Base-by-base conservation (phyloP, 1,284 basidiomycete genomes). In the Porodaedalea pini region DNA sequence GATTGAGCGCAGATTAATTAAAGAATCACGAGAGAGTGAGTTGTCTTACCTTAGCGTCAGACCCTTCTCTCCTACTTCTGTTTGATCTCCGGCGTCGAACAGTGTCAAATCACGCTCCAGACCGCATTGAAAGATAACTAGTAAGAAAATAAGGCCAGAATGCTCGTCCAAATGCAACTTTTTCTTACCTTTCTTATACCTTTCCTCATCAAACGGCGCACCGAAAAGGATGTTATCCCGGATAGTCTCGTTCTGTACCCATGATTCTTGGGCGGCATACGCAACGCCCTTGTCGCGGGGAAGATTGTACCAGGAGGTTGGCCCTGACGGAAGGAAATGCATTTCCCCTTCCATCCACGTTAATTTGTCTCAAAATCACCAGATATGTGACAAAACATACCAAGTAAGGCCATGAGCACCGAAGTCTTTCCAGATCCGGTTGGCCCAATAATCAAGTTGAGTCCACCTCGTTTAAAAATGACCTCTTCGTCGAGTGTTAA, bases 251-350 rank as follows among this genome's bases (percentile, higher is more conserved):
- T 83, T 85, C 63, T 79, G 77, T 3, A 86, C 83, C 88, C 88
- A 92, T 1, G 85, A 83, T 64, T 90, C 86, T 67, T 92, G 88
- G 0, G 86, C 83, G 4, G 86, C 85, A 69, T 88, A 90, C 0
- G 85, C 82, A 3, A 91, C 79, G 4, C 88, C 87, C 10, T 79
- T 78, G 1, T 73, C 69, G 6, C 86, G 77, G n/a, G 88, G 87
- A 5, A 90, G 75, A 59, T 80, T 82, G 68, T 77, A 85, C 75
- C 82, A 86, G 0, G 85, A 81, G 34, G 77, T 77, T 10, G 78
- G 73, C 4, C 75, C 73, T 6, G 72, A 67, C 3, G 81, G 76
- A 15, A 78, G 68, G 63, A 80, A 84, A 63, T 86, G 82, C 82
- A 86, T 79, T 64, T 85, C 80, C n/a, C 79, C 80, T 73, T 39